A percentile compares a stretch with the other conserved stretches of the same genome.
Conservation (phyloP, 352 stramenopile genomes). For the Globisporangium recalcitrans region DNA sequence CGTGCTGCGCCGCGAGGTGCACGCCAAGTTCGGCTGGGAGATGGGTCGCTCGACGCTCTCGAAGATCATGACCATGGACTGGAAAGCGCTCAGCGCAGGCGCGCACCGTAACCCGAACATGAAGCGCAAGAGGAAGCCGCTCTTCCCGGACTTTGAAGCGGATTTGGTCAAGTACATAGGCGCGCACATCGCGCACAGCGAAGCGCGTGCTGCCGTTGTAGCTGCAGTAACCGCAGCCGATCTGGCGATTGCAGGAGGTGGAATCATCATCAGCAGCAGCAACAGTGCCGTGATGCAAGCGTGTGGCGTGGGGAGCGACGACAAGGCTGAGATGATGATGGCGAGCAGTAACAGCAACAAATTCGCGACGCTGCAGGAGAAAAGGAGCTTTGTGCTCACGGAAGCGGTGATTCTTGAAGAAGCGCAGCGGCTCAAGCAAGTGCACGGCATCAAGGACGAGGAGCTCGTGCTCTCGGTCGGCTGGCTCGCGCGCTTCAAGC, state of each 20-base stretch:
- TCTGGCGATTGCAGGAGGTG: background rate
- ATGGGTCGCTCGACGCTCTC: slow-evolving; percentile 70
- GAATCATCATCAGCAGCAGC: background rate
- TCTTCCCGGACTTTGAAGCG: slow-evolving; percentile 65
- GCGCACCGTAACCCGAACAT: slow-evolving; percentile 61
- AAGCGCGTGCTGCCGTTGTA: background rate
- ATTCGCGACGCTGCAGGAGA: background rate
- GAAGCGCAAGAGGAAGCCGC: slow-evolving; percentile 64
- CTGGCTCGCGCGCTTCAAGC: slow-evolving; percentile 68
- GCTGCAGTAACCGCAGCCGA: background rate
- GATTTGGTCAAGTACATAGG: slow-evolving; percentile 56
- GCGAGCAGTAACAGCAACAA: background rate
- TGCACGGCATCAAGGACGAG: slow-evolving; percentile 56
- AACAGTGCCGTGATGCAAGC: slow-evolving; percentile 2
- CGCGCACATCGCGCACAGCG: slow-evolving; percentile 15
- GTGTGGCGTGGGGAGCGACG: background rate
- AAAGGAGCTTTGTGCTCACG: slow-evolving; percentile 24
- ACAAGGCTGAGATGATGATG: background rate
- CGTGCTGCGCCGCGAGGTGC: slow-evolving; percentile 45
- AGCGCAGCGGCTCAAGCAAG: slow-evolving; percentile 60
- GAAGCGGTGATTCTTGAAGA: slow-evolving; percentile 74
- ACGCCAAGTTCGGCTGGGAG: slow-evolving; percentile 49
- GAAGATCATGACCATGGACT: slow-evolving; percentile 70
- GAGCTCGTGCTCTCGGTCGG: slow-evolving; percentile 69
- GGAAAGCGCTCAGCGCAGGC: slow-evolving; percentile 41